Base-by-base conservation (phyloP, 148 eudicot genomes). In the Nepenthes mirabilis region DNA sequence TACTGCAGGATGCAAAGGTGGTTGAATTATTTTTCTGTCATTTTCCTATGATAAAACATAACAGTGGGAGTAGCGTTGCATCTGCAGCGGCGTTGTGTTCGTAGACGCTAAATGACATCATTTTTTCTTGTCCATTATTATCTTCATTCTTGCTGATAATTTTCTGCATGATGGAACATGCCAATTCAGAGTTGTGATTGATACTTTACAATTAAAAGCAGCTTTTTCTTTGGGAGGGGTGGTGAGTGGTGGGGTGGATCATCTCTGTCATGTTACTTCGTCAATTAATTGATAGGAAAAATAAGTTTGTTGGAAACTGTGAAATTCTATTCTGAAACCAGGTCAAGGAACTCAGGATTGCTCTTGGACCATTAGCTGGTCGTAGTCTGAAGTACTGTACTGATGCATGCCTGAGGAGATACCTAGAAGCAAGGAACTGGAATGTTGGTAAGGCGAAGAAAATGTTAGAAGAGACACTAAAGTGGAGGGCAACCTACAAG, bases 401-500 rank as follows among this genome's bases (percentile, higher is more conserved):
- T 23, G 95, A 93, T 70, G 81, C 81, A 54, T 85, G 95, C 72
- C 75, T 93, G 58, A 80, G 79, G 70, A 80, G 96, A 63, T 93
- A 93, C 52, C 75, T 93, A 54, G 88, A 73, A 80, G 96, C 96
- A 60, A 80, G 98, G 61, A 82, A 73, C 65, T 88, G 96, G 96
- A 93, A 93, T 68, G 79, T 83, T 52, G 90, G 72, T 43, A 88
- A 82, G 59, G 91, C 98, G 11, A 77, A 69, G 69, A 93, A 86
- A 71, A 93, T 88, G 98, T 47, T 93, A 57, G 85, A 80, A 73
- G 98, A 85, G 74, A 85, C 95, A 2, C 76, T 93, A 47, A 67
- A 77, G 54, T 93, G 98, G 98, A 82, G 98, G 65, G 76, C 78
- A 56, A 65, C 73, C 59, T 93, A 65, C 75, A 93, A 86, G 74